Evolutionary conservation across 192 early-diverging fungal genomes (phyloP), one percentile per base, ranked within the genome.

Genomic region (Coemansia sp.): DNA sequence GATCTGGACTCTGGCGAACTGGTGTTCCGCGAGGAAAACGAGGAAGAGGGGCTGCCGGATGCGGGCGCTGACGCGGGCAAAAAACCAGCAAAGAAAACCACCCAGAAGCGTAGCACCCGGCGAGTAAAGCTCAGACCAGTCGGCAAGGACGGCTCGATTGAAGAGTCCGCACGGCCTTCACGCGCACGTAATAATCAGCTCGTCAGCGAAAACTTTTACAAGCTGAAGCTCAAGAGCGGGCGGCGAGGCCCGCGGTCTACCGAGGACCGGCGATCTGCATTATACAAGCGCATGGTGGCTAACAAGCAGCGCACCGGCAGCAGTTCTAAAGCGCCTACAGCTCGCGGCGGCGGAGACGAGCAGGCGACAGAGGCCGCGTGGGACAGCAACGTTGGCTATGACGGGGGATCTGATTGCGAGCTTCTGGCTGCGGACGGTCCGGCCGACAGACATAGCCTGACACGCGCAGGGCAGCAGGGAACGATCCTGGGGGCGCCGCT

Each of bases 151-250:
- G 58, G 58, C 3, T 29, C 28, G 21, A 32, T 49, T 7, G 30
- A 44, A 5, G n/a, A 23, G 44, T 6, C 64, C 14, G 40, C 8
- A 24, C 52, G 47, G 14, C n/a, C 64, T 11, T 11, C 40, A 23
- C 58, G 55, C 9, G 21, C 64, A 5, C 14, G 43, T 35, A 28
- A 44, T 5, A 52, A 62, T 10, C 65, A 70, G 5, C 63, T 76
- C 3, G 79, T 81, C 42, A 81, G 79, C 64, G 49, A 47, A 46
- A 81, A 76, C 51, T 81, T 81, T 58, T 75, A 76, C 59, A 67
- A 76, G 48, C 44, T 81, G 1, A 60, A 64, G 14, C 48, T 76
- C 14, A 67, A 64, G 35, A 21, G 62, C 21, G 38, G 69, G 6
- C 61, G 64, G 28, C 73, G 69, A 1, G 66, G 70, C 1, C 56